Percentiles rank a stretch among this genome's conserved stretches.
phyloP scores from a whole-genome alignment of 192 early-diverging fungal species.

The Coemansia sp. region DNA sequence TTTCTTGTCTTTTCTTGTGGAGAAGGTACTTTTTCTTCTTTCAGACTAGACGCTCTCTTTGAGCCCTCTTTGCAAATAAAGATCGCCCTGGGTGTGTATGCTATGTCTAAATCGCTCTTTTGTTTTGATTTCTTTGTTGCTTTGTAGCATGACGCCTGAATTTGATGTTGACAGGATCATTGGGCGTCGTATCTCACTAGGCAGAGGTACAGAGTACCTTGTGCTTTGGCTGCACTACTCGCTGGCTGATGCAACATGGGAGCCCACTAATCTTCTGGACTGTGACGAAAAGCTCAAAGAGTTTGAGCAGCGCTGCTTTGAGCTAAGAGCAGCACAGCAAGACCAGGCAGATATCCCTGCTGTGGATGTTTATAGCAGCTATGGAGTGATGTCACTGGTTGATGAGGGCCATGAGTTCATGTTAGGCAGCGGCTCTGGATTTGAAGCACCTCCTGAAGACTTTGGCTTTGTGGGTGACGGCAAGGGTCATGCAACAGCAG shows the following conservation, averaged over 20 bases:
- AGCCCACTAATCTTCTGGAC: not conserved
- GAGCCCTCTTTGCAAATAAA: not conserved
- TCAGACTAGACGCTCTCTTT: not conserved
- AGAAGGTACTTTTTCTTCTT: not conserved
- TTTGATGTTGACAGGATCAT: slow-evolving; percentile 45
- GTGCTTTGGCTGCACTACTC: slow-evolving; percentile 27
- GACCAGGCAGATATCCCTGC: not conserved
- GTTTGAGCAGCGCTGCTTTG: slow-evolving; percentile 31
- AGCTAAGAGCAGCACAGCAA: slow-evolving; percentile 12
- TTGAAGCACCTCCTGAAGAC: slow-evolving; percentile 18
- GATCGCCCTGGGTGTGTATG: not conserved
- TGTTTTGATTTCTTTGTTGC: not conserved
- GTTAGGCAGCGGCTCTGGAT: slow-evolving; percentile 3
- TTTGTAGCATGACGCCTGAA: not conserved
- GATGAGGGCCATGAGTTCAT: slow-evolving; percentile 21
- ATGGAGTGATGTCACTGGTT: slow-evolving; percentile 38
- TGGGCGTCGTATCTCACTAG: slow-evolving; percentile 26
- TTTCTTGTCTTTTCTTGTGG: too few relatives aligned
- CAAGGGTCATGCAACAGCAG: not conserved
- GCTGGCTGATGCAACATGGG: slow-evolving; percentile 22
- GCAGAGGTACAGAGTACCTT: slow-evolving; percentile 27
- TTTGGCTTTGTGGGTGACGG: slow-evolving; percentile 20
- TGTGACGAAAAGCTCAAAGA: slow-evolving; percentile 11
- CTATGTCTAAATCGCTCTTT: not conserved
- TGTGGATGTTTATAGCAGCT: slow-evolving; percentile 28